A percentile compares a stretch with the other conserved stretches of the same genome.
phyloP scores from a whole-genome alignment of 2,329 filamentous ascomycete species.

The Escovopsis sp. region DNA sequence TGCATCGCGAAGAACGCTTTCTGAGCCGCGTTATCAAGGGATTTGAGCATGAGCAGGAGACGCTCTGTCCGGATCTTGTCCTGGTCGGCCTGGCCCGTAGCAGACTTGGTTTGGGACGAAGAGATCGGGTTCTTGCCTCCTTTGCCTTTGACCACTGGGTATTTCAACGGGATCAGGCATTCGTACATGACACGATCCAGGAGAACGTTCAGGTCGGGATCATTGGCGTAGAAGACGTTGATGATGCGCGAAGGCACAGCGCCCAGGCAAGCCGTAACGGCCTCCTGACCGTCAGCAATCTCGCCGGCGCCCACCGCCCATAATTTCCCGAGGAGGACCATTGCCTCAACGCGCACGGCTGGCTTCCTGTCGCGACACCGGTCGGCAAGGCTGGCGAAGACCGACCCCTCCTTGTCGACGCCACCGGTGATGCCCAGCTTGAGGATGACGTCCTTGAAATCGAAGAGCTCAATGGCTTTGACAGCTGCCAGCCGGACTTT shows the following conservation, averaged over 20 bases:
- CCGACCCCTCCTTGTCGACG: constrained; percentile 58
- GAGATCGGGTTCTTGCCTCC: constrained; percentile 46
- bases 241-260: constrained; percentile 75
- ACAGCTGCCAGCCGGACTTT: constrained; percentile 84
- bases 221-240: constrained; percentile 80
- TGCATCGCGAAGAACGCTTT: constrained; percentile 82
- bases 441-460: constrained; percentile 62
- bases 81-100: constrained; percentile 40
- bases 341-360: constrained; percentile 69
- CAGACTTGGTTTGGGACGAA: constrained; percentile 27
- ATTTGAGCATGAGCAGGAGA: constrained; percentile 66
- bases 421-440: constrained; percentile 68
- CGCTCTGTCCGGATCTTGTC: constrained; percentile 72
- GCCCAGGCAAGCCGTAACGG: constrained; percentile 57
- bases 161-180: constrained; percentile 75
- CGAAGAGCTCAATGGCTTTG: constrained; percentile 65
- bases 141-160: constrained; percentile 51
- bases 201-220: constrained; percentile 68
- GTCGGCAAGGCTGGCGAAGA: constrained; percentile 70
- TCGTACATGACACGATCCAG: constrained; percentile 79
- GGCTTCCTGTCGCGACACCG: constrained; percentile 76
- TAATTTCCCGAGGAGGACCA: constrained; percentile 67
- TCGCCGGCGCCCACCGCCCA: constrained; percentile 92
- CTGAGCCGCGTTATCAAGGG: constrained; percentile 62
- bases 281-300: constrained; percentile 67